Percentiles rank a stretch among this genome's conserved stretches.
Evolutionary conservation across 495 filamentous ascomycete genomes (phyloP).

Genomic region (Penicillium roqueforti): DNA sequence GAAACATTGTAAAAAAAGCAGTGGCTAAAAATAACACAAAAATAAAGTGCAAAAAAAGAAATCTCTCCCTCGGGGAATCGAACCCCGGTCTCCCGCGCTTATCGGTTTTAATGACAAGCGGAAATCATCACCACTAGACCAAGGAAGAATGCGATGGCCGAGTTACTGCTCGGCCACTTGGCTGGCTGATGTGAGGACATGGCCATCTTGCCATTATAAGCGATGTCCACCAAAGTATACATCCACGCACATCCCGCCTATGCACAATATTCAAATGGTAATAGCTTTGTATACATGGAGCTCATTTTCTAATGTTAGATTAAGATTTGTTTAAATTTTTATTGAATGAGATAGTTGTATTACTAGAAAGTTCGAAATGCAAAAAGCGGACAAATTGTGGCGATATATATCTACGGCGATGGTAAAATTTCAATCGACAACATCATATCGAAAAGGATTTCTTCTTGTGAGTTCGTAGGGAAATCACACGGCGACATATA

Average conservation of each 20-base stretch:
- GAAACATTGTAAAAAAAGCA: neutral
- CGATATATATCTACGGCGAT: neutral
- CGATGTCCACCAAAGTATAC: neutral
- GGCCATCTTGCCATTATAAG: neutral
- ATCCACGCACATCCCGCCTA: too few relatives aligned
- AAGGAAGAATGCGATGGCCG: conserved; percentile 30
- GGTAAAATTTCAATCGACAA: neutral
- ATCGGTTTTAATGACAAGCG: conserved; percentile 46
- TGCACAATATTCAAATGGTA: too few relatives aligned
- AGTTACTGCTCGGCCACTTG: conserved; percentile 34
- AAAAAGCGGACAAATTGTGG: neutral
- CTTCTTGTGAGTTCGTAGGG: too few relatives aligned
- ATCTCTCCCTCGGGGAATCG: conserved; percentile 50
- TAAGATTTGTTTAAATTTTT: neutral
- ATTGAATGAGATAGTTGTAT: neutral
- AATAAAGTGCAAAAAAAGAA: conserved; percentile 19
- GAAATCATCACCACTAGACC: conserved; percentile 55
- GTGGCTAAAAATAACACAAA: neutral
- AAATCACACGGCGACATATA: neutral
- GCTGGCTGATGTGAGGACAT: conserved; percentile 3
- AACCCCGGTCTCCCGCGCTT: conserved; percentile 52
- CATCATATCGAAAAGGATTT: neutral
- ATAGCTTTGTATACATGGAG: too few relatives aligned
- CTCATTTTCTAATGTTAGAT: neutral
- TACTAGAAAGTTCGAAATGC: fast-evolving